These are phyloP conservation scores for Chaetomiaceae sp. DNA, from an alignment of 2,329 filamentous ascomycete species.

Conservation along the genomic window DNA sequence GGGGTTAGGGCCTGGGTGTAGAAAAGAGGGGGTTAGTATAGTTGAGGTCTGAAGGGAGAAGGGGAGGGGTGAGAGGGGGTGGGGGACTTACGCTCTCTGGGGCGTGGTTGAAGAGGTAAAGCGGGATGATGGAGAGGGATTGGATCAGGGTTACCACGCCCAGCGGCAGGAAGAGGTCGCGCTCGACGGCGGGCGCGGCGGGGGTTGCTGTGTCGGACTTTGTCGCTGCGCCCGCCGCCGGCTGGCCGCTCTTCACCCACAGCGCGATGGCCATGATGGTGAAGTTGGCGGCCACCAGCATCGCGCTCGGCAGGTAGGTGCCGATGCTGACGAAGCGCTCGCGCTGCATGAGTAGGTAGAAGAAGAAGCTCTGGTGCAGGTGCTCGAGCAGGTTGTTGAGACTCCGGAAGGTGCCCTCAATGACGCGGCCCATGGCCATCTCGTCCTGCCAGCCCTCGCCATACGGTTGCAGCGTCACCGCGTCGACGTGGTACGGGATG, in stretches of 20 bases:
- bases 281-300: conserved; percentile 91
- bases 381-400: conserved; percentile 96
- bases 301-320: conserved; percentile 94
- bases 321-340: conserved; percentile 96
- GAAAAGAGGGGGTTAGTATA: neutral
- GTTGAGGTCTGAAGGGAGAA: neutral
- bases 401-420: conserved; percentile 87
- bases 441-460: conserved; percentile 95
- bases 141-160: conserved; percentile 67
- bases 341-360: conserved; percentile 87
- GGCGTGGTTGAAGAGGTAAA: conserved; percentile 80
- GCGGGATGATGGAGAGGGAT: conserved; percentile 69
- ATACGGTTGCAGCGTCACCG: conserved; percentile 84
- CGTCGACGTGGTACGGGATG: conserved; percentile 96
- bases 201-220: conserved; percentile 26
- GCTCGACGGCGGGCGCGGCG: conserved; percentile 40
- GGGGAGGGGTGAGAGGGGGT: neutral
- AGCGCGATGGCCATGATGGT: conserved; percentile 90
- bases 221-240: conserved; percentile 16
- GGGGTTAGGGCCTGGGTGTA: conserved; percentile 48
- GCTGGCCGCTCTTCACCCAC: conserved; percentile 82
- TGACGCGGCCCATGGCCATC: conserved; percentile 83
- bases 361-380: conserved; percentile 98
- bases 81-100: conserved; percentile 52
- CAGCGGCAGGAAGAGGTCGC: conserved; percentile 67